Evolutionary conservation across 139 green algal species (phyloP).

Genomic region (Tetraselmis chui): DNA sequence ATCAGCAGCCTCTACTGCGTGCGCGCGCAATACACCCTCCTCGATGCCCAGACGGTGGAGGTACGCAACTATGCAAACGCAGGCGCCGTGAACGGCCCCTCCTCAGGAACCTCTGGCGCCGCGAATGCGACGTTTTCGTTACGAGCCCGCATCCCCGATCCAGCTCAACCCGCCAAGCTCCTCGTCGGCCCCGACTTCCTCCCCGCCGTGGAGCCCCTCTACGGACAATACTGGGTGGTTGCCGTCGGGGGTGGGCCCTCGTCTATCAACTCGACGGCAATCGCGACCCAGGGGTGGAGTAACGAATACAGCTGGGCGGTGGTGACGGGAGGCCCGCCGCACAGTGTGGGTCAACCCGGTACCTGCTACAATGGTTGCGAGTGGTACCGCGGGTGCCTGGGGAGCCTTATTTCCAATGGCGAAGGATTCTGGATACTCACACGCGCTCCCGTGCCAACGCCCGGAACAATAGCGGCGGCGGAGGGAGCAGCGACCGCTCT

Average conservation of each 20-base stretch:
- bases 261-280: no score
- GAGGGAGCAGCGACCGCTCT: neutral
- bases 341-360: no score
- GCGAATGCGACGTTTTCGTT: neutral
- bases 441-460: neutral
- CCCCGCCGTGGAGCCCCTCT: neutral
- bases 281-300: no score
- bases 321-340: neutral
- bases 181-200: neutral
- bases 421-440: neutral
- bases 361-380: neutral
- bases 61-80: neutral
- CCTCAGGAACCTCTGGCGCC: neutral
- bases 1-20: neutral
- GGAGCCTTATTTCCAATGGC: neutral
- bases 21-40: neutral
- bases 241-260: neutral
- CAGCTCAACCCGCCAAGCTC: neutral
- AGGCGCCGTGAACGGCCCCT: neutral
- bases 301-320: neutral
- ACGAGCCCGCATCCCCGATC: neutral
- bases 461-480: neutral
- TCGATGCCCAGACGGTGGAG: neutral
- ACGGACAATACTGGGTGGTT: neutral
- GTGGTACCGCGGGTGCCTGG: neutral